Percentiles rank a stretch among this genome's conserved stretches.
Conservation (phyloP, 345 rosid species). For the Brassica nigra region DNA sequence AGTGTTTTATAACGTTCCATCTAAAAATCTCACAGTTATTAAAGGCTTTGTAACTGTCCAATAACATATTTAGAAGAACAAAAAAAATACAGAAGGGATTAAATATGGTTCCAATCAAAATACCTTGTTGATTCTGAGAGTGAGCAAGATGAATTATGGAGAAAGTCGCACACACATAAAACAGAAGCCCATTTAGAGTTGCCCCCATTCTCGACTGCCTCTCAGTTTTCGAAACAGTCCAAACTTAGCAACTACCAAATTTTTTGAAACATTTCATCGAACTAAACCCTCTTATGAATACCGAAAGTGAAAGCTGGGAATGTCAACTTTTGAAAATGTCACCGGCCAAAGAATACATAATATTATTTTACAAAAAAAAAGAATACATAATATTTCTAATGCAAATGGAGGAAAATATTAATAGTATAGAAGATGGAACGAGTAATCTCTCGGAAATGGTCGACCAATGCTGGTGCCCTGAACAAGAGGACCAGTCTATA, state of each 20-base stretch:
- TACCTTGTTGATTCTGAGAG: constrained; percentile 35
- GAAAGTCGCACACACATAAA: background rate
- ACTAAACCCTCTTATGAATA: background rate
- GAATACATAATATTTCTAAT: background rate
- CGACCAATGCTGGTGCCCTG: background rate
- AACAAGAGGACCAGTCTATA: background rate
- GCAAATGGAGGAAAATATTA: background rate
- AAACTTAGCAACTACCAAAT: background rate
- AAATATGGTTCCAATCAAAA: background rate
- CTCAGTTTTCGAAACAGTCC: background rate
- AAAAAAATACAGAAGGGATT: background rate
- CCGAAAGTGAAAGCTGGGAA: background rate
- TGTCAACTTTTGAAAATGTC: background rate
- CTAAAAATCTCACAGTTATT: background rate
- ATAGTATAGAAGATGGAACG: background rate
- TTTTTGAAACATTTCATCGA: background rate
- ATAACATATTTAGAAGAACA: background rate
- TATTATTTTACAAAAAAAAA: no score
- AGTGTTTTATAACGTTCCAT: background rate
- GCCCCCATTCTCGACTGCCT: background rate
- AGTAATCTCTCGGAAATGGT: background rate
- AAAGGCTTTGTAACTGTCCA: background rate
- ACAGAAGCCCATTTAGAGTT: constrained; percentile 2
- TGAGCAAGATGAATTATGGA: constrained; percentile 6
- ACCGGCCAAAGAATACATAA: background rate